These are phyloP conservation scores for Ceratocystis eucalypticola DNA, from an alignment of 2,329 filamentous ascomycete genomes.

Conservation along the genomic window DNA sequence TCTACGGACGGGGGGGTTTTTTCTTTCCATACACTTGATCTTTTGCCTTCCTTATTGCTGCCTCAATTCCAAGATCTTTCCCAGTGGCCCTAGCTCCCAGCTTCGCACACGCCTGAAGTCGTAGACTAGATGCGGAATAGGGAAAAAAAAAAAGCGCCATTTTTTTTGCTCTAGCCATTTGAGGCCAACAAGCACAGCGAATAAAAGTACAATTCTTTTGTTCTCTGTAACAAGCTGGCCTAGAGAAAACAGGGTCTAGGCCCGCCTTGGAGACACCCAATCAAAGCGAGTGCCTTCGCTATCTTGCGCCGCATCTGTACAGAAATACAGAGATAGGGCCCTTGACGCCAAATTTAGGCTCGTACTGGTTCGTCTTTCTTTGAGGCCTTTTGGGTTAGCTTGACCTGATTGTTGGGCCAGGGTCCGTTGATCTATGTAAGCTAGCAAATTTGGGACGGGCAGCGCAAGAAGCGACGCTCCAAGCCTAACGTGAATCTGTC, in stretches of 20 bases:
- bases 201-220: not conserved
- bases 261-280: not conserved
- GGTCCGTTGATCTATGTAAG: not conserved
- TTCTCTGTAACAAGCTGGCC: not conserved
- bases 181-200: not conserved
- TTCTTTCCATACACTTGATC: not conserved
- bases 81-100: not conserved
- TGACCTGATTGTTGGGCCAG: not conserved
- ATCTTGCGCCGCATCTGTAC: not conserved
- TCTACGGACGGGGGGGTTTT: too few species aligned
- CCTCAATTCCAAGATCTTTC: not conserved
- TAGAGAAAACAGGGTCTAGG: not conserved
- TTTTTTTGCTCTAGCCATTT: not conserved
- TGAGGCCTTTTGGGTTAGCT: not conserved
- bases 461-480: too few species aligned
- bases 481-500: too few species aligned
- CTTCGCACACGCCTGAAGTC: not conserved
- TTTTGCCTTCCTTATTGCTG: not conserved
- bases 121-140: not conserved
- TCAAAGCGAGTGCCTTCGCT: not conserved
- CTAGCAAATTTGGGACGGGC: not conserved
- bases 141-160: not conserved
- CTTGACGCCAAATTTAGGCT: not conserved
- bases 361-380: not conserved
- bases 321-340: not conserved